Evolutionary conservation across 1,139 yeast species (phyloP), one percentile per base, ranked within the genome.

Genomic region (Geotrichum phurueaensis): DNA sequence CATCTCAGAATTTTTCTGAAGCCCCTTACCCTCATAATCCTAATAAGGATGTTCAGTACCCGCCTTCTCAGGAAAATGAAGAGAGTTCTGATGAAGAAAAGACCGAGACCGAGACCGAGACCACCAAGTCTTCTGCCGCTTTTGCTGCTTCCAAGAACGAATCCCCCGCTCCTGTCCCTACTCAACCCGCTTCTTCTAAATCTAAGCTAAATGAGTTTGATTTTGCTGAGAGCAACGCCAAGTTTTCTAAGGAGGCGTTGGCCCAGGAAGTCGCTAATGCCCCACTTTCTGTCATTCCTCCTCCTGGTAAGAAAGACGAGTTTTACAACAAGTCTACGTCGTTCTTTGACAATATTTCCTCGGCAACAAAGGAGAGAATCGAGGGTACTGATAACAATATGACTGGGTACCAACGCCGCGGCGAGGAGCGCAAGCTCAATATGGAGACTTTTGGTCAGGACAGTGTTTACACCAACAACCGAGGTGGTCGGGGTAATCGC

Each of bases 331-430:
- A 84, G 69, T 81, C 81, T 67, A 81, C 89, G 13, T 89, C 96
- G 1, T 90, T 90, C 72, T 90, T 90, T 68, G 96, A 90, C 73
- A 83, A 82, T 62, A 81, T 90, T 64, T 87, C 95, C 10, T 84
- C 89, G 7, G 76, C 82, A 7, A 74, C 81, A 15, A 70, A 69
- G 53, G 76, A 75, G 53, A 67, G 70, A 50, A 57, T 62, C 15
- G 70, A 65, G 58, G 75, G 73, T 67, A 67, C 71, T 68, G 71
- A 75, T 65, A 72, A 69, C 49, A 61, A 56, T 43, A 57, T 59
- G 60, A 62, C 66, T 22, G 67, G 68, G 15, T 68, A 74, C 56
- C 78, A 82, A 79, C 80, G 84, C 69, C 84, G 91, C 81, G 75
- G 80, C 33, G 86, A 84, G 66, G 91, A 86, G 70, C 83, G 84